phyloP scores from a whole-genome alignment of 768 basidiomycete genomes.

The Auriscalpium orientale region DNA sequence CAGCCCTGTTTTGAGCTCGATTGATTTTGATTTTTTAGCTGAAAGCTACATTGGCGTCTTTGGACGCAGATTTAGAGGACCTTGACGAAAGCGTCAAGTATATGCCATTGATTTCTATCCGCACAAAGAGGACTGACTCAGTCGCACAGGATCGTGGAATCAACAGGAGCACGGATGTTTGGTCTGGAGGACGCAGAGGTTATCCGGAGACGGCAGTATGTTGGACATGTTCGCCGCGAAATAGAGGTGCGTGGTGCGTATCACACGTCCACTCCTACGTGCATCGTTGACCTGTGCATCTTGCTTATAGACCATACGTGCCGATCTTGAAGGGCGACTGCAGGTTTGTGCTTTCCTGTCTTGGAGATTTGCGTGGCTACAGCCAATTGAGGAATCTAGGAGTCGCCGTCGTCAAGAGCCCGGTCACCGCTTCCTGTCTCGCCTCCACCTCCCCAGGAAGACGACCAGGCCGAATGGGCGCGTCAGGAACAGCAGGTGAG shows the following conservation, averaged over 20 bases:
- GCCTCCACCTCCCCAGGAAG: slow-evolving; percentile 22
- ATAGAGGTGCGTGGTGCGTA: slow-evolving; percentile 57
- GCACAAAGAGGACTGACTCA: neutral
- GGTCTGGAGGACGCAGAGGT: slow-evolving; percentile 79
- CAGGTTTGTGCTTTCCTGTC: slow-evolving; percentile 8
- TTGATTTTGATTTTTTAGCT: slow-evolving; percentile 31
- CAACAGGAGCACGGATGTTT: slow-evolving; percentile 75
- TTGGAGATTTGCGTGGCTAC: neutral
- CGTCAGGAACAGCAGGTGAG: slow-evolving; percentile 79
- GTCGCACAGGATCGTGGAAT: slow-evolving; percentile 68
- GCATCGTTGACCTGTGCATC: neutral
- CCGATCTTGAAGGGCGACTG: slow-evolving; percentile 36
- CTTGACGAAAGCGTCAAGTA: slow-evolving; percentile 92
- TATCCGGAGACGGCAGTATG: slow-evolving; percentile 64
- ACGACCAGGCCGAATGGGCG: slow-evolving; percentile 76
- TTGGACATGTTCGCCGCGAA: slow-evolving; percentile 63
- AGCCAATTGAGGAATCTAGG: too few relatives aligned
- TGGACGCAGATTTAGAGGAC: slow-evolving; percentile 87
- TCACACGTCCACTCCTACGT: neutral
- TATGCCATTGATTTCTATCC: slow-evolving; percentile 15
- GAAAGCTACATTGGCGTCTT: slow-evolving; percentile 62
- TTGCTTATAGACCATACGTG: slow-evolving; percentile 58
- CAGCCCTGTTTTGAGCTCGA: neutral
- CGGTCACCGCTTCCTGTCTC: neutral
- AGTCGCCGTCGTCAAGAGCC: too few relatives aligned